Evolutionary conservation across 768 basidiomycete genomes (phyloP), one percentile per base, ranked within the genome.

Genomic region (Trichaptum fuscoviolaceum): DNA sequence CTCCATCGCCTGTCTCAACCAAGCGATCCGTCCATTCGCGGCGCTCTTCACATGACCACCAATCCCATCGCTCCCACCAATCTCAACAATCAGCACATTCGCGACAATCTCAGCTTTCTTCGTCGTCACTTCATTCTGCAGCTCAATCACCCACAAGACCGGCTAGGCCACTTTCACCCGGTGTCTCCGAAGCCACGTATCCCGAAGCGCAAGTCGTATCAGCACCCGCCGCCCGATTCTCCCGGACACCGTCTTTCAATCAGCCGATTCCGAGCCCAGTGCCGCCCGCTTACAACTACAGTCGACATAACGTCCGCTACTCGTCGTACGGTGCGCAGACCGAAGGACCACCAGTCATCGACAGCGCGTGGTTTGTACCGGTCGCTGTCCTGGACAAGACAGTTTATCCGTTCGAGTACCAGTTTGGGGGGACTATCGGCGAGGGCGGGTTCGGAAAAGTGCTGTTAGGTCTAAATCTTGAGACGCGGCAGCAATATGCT

Each of bases 391-490:
- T 61, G 24, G 59, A 61, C 59, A 25, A 34, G 24, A 24, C 25
- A 24, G 59, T 34, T 23, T 61, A 25, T 34, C 24, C 59, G 30
- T 61, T 61, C 59, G 59, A 61, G 59, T 61, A 61, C 15, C 59
- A 61, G 30, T 61, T 61, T 23, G 59, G 59, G 12, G 59, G 59
- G 67, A 82, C 81, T 30, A 70, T 82, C 35, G 81, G 81, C 60
- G 81, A 82, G 70, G 82, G 82, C 36, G 82, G 82, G 70, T 83
- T 82, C 68, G 82, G 82, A 15, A 83, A 83, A 69, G 82, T 83
- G 73, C 82, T 82, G 71, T 73, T 83, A 4, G 81, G 81, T 3
- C 78, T 83, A 24, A 81, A 83, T 64, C 72, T 73, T 12, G 79
- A 81, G 58, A 80, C 77, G 69, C 80, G 81, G 5, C 79, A 82